These are phyloP conservation scores for Dillenia turbinata DNA, from an alignment of 164 flowering plant genomes.

Conservation along the genomic window DNA sequence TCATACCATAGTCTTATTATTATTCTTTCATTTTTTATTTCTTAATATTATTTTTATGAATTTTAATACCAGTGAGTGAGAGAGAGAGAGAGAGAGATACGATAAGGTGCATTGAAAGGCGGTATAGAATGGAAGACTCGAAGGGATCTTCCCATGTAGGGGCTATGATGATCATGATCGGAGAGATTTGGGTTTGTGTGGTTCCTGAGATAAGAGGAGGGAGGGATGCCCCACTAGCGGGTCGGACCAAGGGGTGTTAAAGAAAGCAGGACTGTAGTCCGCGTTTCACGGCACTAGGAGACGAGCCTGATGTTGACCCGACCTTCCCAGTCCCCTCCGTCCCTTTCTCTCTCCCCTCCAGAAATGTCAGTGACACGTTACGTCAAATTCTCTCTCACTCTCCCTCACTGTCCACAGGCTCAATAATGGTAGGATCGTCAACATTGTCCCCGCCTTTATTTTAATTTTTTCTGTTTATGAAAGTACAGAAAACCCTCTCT, in stretches of 20 bases:
- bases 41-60: no score
- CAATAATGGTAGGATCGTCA: no score
- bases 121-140: no score
- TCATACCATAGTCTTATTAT: no score
- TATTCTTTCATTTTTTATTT: no score
- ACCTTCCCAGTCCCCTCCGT: slow-evolving; percentile 10
- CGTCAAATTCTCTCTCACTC: slow-evolving; percentile 32
- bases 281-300: slow-evolving; percentile 63
- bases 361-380: slow-evolving; percentile 61
- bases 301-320: slow-evolving; percentile 52
- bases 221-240: slow-evolving; percentile 11
- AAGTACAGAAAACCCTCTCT: neutral
- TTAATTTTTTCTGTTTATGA: no score
- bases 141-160: slow-evolving; percentile 10
- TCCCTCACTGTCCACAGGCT: neutral
- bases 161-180: neutral
- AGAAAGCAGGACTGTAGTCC: slow-evolving; percentile 42
- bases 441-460: no score
- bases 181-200: neutral
- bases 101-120: no score
- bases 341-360: slow-evolving; percentile 11
- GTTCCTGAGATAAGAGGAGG: slow-evolving; percentile 1
- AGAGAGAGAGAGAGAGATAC: no score
- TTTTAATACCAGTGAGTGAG: no score
- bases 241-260: slow-evolving; percentile 13